phyloP scores from a whole-genome alignment of 1,284 basidiomycete species.

The Papiliotrema nemorosa region DNA sequence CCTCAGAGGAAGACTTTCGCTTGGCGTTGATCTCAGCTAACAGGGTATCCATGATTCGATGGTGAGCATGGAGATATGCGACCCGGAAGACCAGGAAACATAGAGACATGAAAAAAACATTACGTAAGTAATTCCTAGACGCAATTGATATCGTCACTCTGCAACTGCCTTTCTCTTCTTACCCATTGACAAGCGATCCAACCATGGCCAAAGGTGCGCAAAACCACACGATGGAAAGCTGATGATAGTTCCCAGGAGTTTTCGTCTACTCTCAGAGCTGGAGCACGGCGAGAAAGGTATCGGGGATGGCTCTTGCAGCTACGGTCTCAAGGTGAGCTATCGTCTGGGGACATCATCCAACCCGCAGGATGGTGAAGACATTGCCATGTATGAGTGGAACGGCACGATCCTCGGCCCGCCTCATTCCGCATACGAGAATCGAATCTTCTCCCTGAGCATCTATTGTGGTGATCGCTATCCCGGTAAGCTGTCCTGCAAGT shows the following conservation, averaged over 20 bases:
- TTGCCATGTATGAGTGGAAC: constrained; percentile 97
- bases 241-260: constrained; percentile 83
- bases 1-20: constrained; percentile 57
- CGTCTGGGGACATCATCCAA: no score
- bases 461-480: constrained; percentile 80
- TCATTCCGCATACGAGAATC: constrained; percentile 96
- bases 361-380: constrained; percentile 74
- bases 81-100: background rate
- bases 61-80: background rate
- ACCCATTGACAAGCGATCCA: constrained; percentile 10
- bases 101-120: background rate
- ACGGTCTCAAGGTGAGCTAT: constrained; percentile 70
- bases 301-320: constrained; percentile 94
- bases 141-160: background rate
- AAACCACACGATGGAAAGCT: background rate
- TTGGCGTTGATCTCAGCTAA: constrained; percentile 76
- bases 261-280: constrained; percentile 92
- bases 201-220: constrained; percentile 62
- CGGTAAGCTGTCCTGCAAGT: constrained; percentile 49
- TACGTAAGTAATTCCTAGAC: background rate
- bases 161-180: background rate
- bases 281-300: constrained; percentile 99
- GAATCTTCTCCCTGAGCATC: constrained; percentile 95
- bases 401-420: constrained; percentile 98
- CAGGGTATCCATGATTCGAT: constrained; percentile 41